These are phyloP conservation scores for Bacidia gigantensis DNA, from an alignment of 495 filamentous ascomycete genomes.

Conservation along the genomic window DNA sequence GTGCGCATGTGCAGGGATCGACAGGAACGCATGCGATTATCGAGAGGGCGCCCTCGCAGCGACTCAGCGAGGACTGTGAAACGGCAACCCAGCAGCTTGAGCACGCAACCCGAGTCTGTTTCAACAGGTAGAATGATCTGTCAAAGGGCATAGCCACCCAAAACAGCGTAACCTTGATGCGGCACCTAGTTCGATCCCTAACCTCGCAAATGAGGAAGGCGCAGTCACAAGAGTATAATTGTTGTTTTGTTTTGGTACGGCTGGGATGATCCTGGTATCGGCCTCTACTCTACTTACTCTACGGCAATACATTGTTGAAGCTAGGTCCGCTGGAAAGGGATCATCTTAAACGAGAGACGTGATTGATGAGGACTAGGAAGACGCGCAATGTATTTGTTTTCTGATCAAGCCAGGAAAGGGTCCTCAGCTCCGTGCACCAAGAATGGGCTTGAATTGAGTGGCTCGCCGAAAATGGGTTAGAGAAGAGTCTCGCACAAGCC, in stretches of 20 bases:
- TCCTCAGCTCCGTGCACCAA: background rate
- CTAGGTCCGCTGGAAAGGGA: background rate
- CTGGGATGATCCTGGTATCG: background rate
- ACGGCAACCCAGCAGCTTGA: too few relatives aligned
- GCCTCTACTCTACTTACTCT: background rate
- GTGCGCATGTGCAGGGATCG: conserved; percentile 5
- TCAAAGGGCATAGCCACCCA: background rate
- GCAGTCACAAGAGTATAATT: too few relatives aligned
- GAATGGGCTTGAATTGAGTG: too few relatives aligned
- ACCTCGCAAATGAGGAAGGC: background rate
- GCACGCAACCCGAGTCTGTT: background rate
- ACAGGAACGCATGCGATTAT: background rate
- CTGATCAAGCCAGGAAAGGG: background rate
- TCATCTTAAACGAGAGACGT: background rate
- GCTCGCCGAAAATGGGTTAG: background rate
- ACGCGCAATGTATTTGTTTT: too few relatives aligned
- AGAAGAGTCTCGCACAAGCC: background rate
- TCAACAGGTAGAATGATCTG: background rate
- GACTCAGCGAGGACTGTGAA: too few relatives aligned
- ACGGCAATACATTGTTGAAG: too few relatives aligned
- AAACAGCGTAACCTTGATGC: background rate
- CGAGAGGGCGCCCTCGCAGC: too few relatives aligned
- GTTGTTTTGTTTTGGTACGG: background rate
- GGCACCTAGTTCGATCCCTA: background rate
- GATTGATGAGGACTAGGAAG: background rate